Evolutionary conservation across 1,139 yeast genomes (phyloP), one percentile per base, ranked within the genome.

Genomic region (Eremothecium gossypii): DNA sequence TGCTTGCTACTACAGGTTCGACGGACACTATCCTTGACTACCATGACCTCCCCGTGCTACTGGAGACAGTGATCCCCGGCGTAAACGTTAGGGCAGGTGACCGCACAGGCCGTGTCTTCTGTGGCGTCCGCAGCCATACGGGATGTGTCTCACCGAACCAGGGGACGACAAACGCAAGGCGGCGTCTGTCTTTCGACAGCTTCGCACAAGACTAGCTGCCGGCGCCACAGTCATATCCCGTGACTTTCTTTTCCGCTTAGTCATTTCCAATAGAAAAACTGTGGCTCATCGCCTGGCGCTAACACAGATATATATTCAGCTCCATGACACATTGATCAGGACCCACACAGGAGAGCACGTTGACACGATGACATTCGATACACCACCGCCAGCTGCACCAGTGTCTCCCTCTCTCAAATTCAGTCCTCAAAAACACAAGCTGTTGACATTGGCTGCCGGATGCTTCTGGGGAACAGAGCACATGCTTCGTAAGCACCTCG

Each of bases 381-480:
- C 11, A 12, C 13, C 31, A 29, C 13, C 31, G 5, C 31, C 11
- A n/a, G 6, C 31, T 29, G 41, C 58, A 7, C 41, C 57, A 8
- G 47, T 63, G 12, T 65, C 69, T 10, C 64, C 60, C 42, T 60
- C 67, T 9, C 53, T 71, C 20, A 68, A 64, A 45, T 64, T 50
- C 49, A 64, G 61, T 27, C 64, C 71, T 4, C 50, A 65, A 6
- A 56, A 64, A 6, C 65, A 81, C 40, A 70, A 73, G 51, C 52
- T 79, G 30, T 61, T 79, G 42, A 81, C 87, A 0, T 61, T 82
- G 17, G 89, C 85, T 1, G 87, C 83, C 1, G 93, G 93, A 3
- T 89, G 98, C 60, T 91, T 87, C 70, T 89, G 97, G 97, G 96
- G 96, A 13, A 86, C 83, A 9, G 97, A 91, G 58, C 82, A 83